A percentile compares a stretch with the other conserved stretches of the same genome.
These are phyloP conservation scores for Didymella pinodella DNA, from an alignment of 2,329 filamentous ascomycete species.

Conservation along the genomic window DNA sequence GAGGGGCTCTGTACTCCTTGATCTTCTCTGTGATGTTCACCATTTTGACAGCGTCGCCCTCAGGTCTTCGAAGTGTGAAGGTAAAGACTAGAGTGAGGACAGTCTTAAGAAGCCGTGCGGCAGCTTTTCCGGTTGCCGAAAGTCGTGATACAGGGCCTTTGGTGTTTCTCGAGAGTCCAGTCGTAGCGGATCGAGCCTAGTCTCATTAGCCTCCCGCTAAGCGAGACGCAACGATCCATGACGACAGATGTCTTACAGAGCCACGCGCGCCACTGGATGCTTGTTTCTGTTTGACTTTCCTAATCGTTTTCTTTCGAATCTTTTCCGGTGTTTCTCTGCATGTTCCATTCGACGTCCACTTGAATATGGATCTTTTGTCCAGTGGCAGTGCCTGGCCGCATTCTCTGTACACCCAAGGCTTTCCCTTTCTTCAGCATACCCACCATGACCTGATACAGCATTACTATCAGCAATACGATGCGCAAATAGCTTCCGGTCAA, in stretches of 20 bases:
- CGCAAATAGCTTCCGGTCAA: constrained; percentile 49
- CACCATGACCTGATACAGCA: constrained; percentile 46
- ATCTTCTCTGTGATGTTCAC: constrained; percentile 99
- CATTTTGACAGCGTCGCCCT: constrained; percentile 65
- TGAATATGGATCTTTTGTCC: constrained; percentile 13
- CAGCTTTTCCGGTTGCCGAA: constrained; percentile 17
- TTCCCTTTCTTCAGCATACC: constrained; percentile 22
- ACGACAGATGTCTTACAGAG: constrained; percentile 38
- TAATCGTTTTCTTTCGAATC: constrained; percentile 11
- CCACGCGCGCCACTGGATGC: constrained; percentile 26
- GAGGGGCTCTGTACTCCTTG: constrained; percentile 77
- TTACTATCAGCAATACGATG: constrained; percentile 53
- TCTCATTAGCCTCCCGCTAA: constrained; percentile 27
- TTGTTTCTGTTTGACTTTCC: constrained; percentile 18
- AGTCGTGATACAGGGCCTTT: constrained; percentile 45
- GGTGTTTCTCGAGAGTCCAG: constrained; percentile 40
- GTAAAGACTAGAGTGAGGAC: constrained; percentile 19
- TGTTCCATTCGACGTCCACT: background rate
- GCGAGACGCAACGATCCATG: constrained; percentile 34
- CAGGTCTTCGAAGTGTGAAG: constrained; percentile 1
- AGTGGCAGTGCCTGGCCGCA: constrained; percentile 36
- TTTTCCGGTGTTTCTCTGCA: background rate
- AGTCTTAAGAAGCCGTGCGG: background rate
- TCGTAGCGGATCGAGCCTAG: constrained; percentile 28
- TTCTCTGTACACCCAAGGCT: constrained; percentile 24